A percentile compares a stretch with the other conserved stretches of the same genome.
phyloP scores from a whole-genome alignment of 2,329 filamentous ascomycete species.

The Nemania sp. region DNA sequence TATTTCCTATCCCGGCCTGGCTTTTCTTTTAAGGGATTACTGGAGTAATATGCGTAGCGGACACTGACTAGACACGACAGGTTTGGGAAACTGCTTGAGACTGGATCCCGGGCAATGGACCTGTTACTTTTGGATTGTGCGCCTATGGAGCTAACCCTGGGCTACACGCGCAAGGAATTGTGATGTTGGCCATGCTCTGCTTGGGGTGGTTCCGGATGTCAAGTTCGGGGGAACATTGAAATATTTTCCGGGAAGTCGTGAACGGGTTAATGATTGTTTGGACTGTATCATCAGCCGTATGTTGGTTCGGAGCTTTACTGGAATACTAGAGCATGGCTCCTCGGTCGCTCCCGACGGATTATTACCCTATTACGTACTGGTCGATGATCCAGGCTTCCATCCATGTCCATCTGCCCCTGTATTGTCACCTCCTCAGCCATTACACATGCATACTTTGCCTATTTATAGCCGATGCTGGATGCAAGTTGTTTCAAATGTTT shows the following conservation, averaged over 20 bases:
- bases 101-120: not conserved
- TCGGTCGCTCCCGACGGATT: not conserved
- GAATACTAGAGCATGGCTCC: conserved; percentile 2
- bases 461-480: not conserved
- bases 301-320: not conserved
- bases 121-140: not conserved
- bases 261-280: not conserved
- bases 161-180: not conserved
- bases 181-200: not conserved
- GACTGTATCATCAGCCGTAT: not conserved
- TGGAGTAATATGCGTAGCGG: conserved; percentile 1
- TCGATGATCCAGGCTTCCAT: not conserved
- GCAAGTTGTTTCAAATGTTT: not conserved
- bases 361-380: too few species aligned
- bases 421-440: not conserved
- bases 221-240: not conserved
- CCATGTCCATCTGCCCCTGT: not conserved
- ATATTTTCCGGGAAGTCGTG: not conserved
- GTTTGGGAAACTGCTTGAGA: not conserved
- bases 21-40: conserved; percentile 2
- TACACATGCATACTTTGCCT: not conserved
- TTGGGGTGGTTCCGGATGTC: not conserved
- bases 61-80: conserved; percentile 15
- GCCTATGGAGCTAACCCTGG: not conserved
- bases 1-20: not conserved